A percentile compares a stretch with the other conserved stretches of the same genome.
These are phyloP conservation scores for Oryza officinalis DNA, from an alignment of 176 grass and related monocot species.

Conservation along the genomic window DNA sequence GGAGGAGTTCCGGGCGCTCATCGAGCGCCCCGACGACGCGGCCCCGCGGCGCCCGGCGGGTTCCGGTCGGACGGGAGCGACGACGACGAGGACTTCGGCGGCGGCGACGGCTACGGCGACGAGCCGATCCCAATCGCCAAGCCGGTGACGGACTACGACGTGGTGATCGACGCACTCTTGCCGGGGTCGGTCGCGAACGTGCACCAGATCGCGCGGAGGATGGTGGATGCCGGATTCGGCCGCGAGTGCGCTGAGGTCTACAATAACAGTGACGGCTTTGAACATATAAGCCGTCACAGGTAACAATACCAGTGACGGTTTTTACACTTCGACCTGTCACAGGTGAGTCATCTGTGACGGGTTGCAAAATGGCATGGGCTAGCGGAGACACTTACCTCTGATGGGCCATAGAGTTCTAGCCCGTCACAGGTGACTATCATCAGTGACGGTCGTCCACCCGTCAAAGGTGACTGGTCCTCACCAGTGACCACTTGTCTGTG, in stretches of 20 bases:
- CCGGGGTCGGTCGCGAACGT: conserved; percentile 84
- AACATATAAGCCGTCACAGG: too few species aligned
- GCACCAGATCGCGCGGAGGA: conserved; percentile 80
- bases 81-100: conserved; percentile 49
- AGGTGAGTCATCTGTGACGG: too few species aligned
- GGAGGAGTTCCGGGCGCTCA: conserved; percentile 82
- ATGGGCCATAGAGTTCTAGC: too few species aligned
- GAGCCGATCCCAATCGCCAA: conserved; percentile 68
- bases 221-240: conserved; percentile 87
- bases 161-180: conserved; percentile 84
- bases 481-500: too few species aligned
- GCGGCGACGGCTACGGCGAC: conserved; percentile 57
- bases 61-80: conserved; percentile 61
- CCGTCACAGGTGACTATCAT: too few species aligned
- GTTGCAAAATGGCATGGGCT: too few species aligned
- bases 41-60: conserved; percentile 42
- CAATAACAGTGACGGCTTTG: too few species aligned
- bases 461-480: too few species aligned
- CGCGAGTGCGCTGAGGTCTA: conserved; percentile 89
- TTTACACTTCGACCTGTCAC: too few species aligned
- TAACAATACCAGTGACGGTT: too few species aligned
- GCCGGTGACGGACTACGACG: conserved; percentile 80
- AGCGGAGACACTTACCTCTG: too few species aligned
- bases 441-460: too few species aligned
- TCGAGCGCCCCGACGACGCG: conserved; percentile 83